Conservation (phyloP, 2,329 filamentous ascomycete genomes). For the Coniochaeta ligniaria region DNA sequence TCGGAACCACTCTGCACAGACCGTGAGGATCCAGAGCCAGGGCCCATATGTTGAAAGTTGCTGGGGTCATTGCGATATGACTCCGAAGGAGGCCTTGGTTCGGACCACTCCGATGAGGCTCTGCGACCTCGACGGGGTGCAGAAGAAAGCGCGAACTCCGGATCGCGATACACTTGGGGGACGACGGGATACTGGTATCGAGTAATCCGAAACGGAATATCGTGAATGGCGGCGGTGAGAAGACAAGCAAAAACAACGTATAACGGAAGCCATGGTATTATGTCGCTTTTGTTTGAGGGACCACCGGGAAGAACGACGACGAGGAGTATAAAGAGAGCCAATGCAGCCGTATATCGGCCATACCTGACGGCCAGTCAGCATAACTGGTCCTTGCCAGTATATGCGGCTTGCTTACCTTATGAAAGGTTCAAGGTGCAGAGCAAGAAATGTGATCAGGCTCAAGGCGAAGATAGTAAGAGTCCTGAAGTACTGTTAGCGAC, state of each 20-base stretch:
- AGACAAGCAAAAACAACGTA: constrained; percentile 10
- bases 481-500: constrained; percentile 8
- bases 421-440: constrained; percentile 10
- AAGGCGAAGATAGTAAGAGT: constrained; percentile 12
- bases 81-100: background rate
- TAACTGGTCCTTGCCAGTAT: background rate
- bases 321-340: constrained; percentile 10
- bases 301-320: constrained; percentile 9
- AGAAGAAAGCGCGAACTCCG: background rate
- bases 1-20: background rate
- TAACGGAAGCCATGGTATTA: constrained; percentile 15
- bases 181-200: background rate
- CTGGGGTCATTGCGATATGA: background rate
- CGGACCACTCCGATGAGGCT: background rate
- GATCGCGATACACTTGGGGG: background rate
- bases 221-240: constrained; percentile 8
- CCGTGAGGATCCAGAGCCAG: background rate
- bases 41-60: background rate
- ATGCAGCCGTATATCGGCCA: constrained; percentile 10
- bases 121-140: background rate
- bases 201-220: background rate
- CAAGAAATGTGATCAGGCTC: constrained; percentile 8
- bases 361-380: constrained; percentile 8
- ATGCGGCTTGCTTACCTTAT: constrained; percentile 6
- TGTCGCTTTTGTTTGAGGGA: constrained; percentile 6